Conservation (phyloP, 495 filamentous ascomycete genomes). For the Podospora tetraspora region DNA sequence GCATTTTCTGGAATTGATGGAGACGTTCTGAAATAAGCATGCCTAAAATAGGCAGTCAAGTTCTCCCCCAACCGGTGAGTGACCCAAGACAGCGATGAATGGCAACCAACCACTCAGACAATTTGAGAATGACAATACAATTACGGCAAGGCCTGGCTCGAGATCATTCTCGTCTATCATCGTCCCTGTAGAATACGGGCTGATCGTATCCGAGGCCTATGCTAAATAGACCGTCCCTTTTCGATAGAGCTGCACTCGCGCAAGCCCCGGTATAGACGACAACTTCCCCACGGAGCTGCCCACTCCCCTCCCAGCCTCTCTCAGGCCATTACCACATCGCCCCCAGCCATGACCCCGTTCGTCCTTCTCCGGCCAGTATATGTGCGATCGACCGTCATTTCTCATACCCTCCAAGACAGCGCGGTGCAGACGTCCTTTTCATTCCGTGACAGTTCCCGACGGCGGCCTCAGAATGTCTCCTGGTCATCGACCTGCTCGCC, state of each 20-base stretch:
- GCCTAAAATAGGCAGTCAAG: background rate
- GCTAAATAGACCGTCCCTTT: conserved; percentile 22
- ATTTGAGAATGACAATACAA: background rate
- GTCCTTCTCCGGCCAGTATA: background rate
- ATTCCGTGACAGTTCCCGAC: background rate
- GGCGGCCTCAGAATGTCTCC: conserved; percentile 61
- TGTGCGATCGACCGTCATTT: background rate
- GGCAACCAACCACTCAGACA: background rate
- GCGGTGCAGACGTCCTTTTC: background rate
- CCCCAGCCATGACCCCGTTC: conserved; percentile 18
- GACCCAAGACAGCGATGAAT: no score
- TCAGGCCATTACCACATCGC: conserved; percentile 17
- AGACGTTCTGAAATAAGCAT: background rate
- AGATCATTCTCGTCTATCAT: conserved; percentile 19
- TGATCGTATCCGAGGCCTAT: conserved; percentile 20
- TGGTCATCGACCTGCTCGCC: conserved; percentile 60
- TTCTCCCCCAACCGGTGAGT: no score
- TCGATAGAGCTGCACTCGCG: conserved; percentile 8
- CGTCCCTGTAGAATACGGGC: conserved; percentile 18
- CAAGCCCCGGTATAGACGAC: conserved; percentile 26
- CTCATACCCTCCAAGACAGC: conserved; percentile 7
- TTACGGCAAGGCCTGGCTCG: background rate
- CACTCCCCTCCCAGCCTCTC: background rate
- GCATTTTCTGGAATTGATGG: no score
- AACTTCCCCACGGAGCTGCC: conserved; percentile 16